Base-by-base conservation (phyloP, 768 basidiomycete genomes). In the Antrodiella citrinella region DNA sequence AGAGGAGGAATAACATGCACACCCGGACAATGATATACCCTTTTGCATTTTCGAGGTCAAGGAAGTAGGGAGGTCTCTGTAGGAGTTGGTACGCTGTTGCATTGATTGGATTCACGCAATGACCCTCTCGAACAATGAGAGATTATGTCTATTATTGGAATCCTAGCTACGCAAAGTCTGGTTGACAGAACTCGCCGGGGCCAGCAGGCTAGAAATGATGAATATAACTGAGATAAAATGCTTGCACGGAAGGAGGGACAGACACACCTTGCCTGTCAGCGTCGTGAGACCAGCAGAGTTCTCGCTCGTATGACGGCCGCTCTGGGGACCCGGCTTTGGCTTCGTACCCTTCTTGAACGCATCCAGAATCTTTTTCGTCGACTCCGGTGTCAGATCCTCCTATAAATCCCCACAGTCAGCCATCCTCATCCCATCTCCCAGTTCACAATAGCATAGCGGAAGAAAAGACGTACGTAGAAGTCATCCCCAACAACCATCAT, bases 401-500 rank as follows among this genome's bases (percentile, higher is more conserved):
- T 92, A 56, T 43, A 5, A 3, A 51, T 26, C 19, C 21, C 19
- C 20, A 19, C 40, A 43, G 26, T 65, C 25, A 62, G 10, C 45
- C 12, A 46, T 3, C 24, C 44, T 26, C 24, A n/a, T 18, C n/a
- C 22, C 23, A 13, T 13, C 5, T 15, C n/a, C n/a, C n/a, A n/a
- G n/a, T n/a, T n/a, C n/a, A 59, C 26, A 62, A 61, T 45, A 54
- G 21, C 18, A 38, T 10, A 38, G 4, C 10, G 23, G 1, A 46
- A 26, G 40, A 26, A 51, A 3, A 48, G 24, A 69, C 86, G 54
- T 62, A 91, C 92, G 66, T 96, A 99, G 72, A 93, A 99, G 66
- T 98, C 92, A 62, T 99, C 96, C 22, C 86, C 86, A 60, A 99
- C 77, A 53, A 84, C 92, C 68, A 99, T 74, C 96, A 98, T 98